Evolutionary conservation across 75 land plant genomes (phyloP).

Genomic region (Pinus taeda): DNA sequence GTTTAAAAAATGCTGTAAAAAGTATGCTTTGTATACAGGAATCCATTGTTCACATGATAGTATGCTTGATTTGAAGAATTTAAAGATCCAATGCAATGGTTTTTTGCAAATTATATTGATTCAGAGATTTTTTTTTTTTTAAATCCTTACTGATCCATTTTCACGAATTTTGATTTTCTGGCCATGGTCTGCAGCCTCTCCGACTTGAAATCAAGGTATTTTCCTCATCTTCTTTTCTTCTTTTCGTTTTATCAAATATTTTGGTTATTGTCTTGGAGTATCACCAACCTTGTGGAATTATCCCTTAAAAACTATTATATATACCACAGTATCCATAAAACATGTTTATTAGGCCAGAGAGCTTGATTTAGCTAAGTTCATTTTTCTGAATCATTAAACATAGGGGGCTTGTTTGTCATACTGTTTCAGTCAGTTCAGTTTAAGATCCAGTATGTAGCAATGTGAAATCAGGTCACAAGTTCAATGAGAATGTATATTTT

Average conservation of each 20-base stretch:
- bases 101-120: neutral
- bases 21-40: neutral
- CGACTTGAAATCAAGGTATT: slow-evolving; percentile 76
- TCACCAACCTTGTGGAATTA: no score
- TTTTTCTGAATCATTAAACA: no score
- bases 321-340: no score
- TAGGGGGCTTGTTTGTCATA: no score
- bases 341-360: no score
- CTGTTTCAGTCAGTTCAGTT: no score
- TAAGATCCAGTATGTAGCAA: no score
- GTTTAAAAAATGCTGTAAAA: neutral
- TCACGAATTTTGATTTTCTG: slow-evolving; percentile 6
- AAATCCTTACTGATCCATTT: neutral
- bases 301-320: no score
- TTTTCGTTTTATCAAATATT: neutral
- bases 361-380: no score
- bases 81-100: neutral
- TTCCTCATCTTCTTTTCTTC: neutral
- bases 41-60: neutral
- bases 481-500: no score
- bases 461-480: no score
- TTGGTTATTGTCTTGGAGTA: neutral
- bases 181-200: slow-evolving; percentile 48
- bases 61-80: neutral
- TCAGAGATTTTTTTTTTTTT: neutral